phyloP scores from a whole-genome alignment of 257 asterid genomes.

The Ballota nigra region DNA sequence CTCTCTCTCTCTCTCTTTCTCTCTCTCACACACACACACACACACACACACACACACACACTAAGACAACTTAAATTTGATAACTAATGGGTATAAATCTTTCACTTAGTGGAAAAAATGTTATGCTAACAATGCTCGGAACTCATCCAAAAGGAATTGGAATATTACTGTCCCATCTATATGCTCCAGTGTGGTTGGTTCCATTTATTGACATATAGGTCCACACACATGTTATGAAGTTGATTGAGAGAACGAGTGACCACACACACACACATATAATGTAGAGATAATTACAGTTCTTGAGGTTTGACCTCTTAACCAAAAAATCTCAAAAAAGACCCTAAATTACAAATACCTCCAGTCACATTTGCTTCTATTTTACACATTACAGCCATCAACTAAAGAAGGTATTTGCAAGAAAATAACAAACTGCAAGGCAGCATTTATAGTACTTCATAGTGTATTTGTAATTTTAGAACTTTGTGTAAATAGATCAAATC shows the following conservation, averaged over 20 bases:
- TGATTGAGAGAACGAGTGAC: neutral
- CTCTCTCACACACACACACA: neutral
- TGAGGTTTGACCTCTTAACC: neutral
- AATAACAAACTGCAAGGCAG: neutral
- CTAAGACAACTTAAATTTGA: neutral
- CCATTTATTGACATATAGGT: neutral
- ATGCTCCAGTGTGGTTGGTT: conserved; percentile 6
- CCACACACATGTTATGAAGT: conserved; percentile 1
- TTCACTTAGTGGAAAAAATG: neutral
- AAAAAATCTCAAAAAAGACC: neutral
- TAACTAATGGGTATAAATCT: neutral
- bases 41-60: neutral
- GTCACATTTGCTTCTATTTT: neutral
- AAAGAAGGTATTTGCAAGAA: neutral
- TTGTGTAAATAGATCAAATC: neutral
- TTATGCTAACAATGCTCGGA: neutral
- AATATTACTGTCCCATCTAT: neutral
- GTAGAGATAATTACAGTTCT: neutral
- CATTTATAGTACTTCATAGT: neutral
- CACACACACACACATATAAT: neutral
- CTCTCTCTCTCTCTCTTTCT: too few species aligned
- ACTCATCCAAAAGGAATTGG: neutral
- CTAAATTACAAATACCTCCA: neutral
- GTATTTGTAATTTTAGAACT: neutral
- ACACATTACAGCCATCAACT: neutral